Base-by-base conservation (phyloP, 2,329 filamentous ascomycete genomes). In the Aspergillus chevalieri region DNA sequence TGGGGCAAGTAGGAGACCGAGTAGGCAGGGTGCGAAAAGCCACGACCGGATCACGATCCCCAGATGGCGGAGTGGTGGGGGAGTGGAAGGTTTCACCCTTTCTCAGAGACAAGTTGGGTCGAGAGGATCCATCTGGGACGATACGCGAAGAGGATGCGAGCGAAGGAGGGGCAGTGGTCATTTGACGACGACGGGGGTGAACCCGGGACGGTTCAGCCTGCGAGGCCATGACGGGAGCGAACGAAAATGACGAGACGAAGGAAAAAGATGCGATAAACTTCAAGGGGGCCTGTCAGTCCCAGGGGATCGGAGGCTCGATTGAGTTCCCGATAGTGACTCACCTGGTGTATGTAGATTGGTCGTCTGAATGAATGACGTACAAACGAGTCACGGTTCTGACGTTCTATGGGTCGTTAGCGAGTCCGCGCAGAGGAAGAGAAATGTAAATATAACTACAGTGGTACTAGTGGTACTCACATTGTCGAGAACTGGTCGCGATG, bases 11-110 rank as follows among this genome's bases (percentile, higher is more conserved):
- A 59, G 86, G 83, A 45, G 86, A 84, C 52, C 86, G 84, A 58
- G 79, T 73, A 62, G 75, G 78, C 60, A 87, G 76, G 50, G 70
- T 73, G 56, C 69, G 70, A 53, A 75, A 66, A 60, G 64, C 67
- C 43, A 74, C 52, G 15, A 73, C 62, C 17, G 73, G 72, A 52
- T 75, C 69, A 60, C 63, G 53, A 52, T 72, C 67, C 53, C 61
- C 61, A 22, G 67, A 65, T 19, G 73, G 66, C 33, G 70, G 68
- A 49, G 64, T 69, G 38, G 61, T 64, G 4, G 72, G 68, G 30
- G 76, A 67, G 58, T 79, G 74, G 53, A 80, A 80, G 59, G 86
- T 89, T 48, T 85, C 82, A 62, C 83, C 83, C 74, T 89, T 89
- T 66, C 76, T 79, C 69, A 89, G 78, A 67, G 75, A 72, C 68